Evolutionary conservation across 345 rosid genomes (phyloP).

Genomic region (Bruguiera sexangula): DNA sequence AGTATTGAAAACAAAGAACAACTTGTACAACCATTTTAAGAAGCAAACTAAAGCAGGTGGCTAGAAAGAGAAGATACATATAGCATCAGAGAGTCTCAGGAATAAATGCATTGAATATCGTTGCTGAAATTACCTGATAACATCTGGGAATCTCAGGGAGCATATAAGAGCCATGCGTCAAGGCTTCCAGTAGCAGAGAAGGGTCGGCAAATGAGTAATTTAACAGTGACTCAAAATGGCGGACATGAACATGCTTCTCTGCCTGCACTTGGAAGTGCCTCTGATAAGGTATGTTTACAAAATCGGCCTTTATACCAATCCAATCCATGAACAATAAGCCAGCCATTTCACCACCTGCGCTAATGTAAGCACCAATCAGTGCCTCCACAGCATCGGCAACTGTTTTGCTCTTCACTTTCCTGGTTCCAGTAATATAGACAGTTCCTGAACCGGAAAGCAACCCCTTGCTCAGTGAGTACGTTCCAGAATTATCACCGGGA

Average conservation of each 20-base stretch:
- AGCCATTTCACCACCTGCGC: constrained; percentile 66
- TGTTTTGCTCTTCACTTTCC: constrained; percentile 49
- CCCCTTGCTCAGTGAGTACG: constrained; percentile 33
- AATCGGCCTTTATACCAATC: constrained; percentile 72
- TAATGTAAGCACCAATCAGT: constrained; percentile 74
- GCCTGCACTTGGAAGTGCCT: constrained; percentile 31
- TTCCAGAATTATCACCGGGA: constrained; percentile 54
- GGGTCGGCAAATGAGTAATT: constrained; percentile 55
- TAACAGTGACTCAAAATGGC: constrained; percentile 47
- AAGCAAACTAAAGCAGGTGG: neutral
- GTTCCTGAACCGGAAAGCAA: constrained; percentile 28
- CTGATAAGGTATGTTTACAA: constrained; percentile 31
- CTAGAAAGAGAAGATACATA: neutral
- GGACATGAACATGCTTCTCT: constrained; percentile 45
- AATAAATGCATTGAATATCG: no score
- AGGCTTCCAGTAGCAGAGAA: constrained; percentile 75
- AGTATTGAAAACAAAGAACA: no score
- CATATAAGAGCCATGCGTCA: constrained; percentile 94
- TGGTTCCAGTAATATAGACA: constrained; percentile 43
- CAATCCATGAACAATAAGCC: constrained; percentile 60
- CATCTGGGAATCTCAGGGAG: constrained; percentile 78
- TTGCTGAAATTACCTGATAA: constrained; percentile 57
- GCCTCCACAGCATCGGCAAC: constrained; percentile 88
- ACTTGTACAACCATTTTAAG: neutral
- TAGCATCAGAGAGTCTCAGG: no score